These are phyloP conservation scores for Colletotrichum kahawae DNA, from an alignment of 2,329 filamentous ascomycete genomes.

Conservation along the genomic window DNA sequence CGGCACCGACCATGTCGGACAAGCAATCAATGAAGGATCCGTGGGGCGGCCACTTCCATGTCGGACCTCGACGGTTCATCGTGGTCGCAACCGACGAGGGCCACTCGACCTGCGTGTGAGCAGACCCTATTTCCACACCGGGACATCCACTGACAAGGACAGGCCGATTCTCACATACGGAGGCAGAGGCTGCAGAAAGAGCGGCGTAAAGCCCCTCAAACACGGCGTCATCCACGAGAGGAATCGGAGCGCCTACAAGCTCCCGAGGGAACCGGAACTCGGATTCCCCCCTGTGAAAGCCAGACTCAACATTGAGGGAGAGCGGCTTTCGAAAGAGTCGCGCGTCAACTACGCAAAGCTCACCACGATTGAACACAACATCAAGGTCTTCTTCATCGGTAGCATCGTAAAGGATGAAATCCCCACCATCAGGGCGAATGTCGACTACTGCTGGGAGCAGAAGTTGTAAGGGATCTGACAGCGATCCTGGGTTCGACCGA, in stretches of 20 bases:
- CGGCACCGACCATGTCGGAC: constrained; percentile 28
- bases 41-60: constrained; percentile 45
- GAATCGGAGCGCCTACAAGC: constrained; percentile 31
- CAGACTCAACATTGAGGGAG: constrained; percentile 44
- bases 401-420: constrained; percentile 44
- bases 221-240: constrained; percentile 57
- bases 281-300: constrained; percentile 54
- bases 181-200: constrained; percentile 56
- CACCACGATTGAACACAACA: constrained; percentile 62
- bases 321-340: constrained; percentile 54
- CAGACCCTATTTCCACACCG: background rate
- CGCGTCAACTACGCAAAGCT: constrained; percentile 64
- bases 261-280: constrained; percentile 49
- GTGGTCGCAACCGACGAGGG: constrained; percentile 56
- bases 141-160: background rate
- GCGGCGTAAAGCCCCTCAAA: constrained; percentile 54
- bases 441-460: constrained; percentile 54
- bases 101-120: constrained; percentile 63
- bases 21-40: constrained; percentile 37
- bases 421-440: constrained; percentile 46
- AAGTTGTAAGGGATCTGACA: constrained; percentile 35
- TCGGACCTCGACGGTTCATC: constrained; percentile 60
- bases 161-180: constrained; percentile 63
- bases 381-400: constrained; percentile 63
- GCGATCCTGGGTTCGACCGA: background rate